These are phyloP conservation scores for maize (Zea mays) DNA, from an alignment of 176 grass and related monocot genomes.

Conservation along the genomic window DNA sequence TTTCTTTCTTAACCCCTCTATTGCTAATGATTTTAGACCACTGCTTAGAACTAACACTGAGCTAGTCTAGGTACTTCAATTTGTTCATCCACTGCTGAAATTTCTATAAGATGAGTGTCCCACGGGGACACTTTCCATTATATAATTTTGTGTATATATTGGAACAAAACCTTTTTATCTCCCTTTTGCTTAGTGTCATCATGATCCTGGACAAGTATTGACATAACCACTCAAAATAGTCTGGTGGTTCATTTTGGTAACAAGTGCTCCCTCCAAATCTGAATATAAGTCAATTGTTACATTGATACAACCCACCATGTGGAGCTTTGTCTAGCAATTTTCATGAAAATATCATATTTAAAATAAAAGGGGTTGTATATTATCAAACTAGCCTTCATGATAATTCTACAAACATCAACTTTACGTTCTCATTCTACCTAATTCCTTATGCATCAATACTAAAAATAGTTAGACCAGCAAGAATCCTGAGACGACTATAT, in stretches of 20 bases:
- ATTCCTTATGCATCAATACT: neutral
- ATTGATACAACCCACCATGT: neutral
- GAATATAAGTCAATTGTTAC: neutral
- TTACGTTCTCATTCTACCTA: neutral
- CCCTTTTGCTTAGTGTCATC: neutral
- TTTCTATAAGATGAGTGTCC: constrained; percentile 17
- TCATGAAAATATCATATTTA: neutral
- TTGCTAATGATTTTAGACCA: constrained; percentile 14
- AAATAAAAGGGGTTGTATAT: neutral
- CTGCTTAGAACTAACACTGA: constrained; percentile 20
- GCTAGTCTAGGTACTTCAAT: constrained; percentile 1
- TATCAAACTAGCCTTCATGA: neutral
- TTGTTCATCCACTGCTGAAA: neutral
- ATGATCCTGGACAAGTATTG: neutral
- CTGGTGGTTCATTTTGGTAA: neutral
- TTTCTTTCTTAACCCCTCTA: constrained; percentile 26
- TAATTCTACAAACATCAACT: neutral
- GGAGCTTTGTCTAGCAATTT: neutral
- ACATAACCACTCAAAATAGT: neutral
- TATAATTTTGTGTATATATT: neutral
- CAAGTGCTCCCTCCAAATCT: neutral
- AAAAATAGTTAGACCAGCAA: neutral
- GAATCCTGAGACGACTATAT: neutral
- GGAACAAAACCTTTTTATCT: neutral
- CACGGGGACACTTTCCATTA: neutral